Conservation (phyloP, 139 green algal genomes). For the Volvox reticuliferus region DNA sequence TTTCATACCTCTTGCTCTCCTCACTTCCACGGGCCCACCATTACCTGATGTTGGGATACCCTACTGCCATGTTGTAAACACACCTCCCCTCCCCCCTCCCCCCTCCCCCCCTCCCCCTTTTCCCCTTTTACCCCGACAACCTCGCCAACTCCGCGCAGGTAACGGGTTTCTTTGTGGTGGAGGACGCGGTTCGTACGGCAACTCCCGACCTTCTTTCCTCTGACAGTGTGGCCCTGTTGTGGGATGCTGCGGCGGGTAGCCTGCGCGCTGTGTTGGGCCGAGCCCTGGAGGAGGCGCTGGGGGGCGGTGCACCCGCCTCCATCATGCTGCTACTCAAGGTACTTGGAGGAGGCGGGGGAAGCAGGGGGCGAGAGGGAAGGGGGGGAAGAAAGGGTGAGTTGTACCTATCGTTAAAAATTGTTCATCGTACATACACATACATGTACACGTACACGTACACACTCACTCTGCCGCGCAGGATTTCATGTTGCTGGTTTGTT, state of each 20-base stretch:
- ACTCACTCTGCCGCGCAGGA: constrained; percentile 48
- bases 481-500: constrained; percentile 82
- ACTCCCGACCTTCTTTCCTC: constrained; percentile 51
- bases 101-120: not conserved
- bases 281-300: constrained; percentile 61
- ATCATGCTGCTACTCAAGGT: constrained; percentile 62
- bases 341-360: no score
- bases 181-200: constrained; percentile 72
- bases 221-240: constrained; percentile 56
- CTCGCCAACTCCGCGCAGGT: constrained; percentile 60
- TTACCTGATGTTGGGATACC: no score
- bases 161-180: constrained; percentile 84
- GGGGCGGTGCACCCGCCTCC: constrained; percentile 21
- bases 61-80: no score
- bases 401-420: no score
- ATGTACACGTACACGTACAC: no score
- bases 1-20: no score
- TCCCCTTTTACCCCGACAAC: no score
- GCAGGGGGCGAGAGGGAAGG: no score
- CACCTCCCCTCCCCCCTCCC: not conserved
- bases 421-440: no score
- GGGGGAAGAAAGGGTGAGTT: no score
- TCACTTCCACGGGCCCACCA: no score
- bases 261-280: constrained; percentile 70
- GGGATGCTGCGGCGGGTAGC: constrained; percentile 63